A percentile compares a stretch with the other conserved stretches of the same genome.
Evolutionary conservation across 495 filamentous ascomycete genomes (phyloP).

Genomic region (Penicillium malachiteum): DNA sequence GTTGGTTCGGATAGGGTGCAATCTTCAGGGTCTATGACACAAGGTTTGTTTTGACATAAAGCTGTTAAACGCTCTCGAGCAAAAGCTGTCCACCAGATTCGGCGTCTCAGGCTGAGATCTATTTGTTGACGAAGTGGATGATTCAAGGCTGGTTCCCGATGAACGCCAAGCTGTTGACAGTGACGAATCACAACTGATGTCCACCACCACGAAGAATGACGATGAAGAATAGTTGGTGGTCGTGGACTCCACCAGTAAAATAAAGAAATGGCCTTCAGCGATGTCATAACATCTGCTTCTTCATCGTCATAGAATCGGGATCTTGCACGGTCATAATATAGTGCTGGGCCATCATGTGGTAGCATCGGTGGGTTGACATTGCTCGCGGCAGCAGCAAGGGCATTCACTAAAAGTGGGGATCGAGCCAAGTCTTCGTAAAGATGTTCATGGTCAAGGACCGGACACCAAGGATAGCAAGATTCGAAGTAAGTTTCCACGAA

Average conservation of each 20-base stretch:
- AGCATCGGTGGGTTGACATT: slow-evolving; percentile 36
- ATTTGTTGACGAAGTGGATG: slow-evolving; percentile 17
- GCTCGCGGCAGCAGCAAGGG: slow-evolving; percentile 31
- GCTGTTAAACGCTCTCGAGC: slow-evolving; percentile 38
- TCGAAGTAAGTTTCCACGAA: slow-evolving; percentile 37
- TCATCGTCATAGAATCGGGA: slow-evolving; percentile 33
- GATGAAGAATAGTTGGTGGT: slow-evolving; percentile 27
- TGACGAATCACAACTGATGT: slow-evolving; percentile 36
- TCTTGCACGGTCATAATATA: slow-evolving; percentile 32
- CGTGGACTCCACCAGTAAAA: slow-evolving; percentile 43
- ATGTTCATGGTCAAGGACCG: slow-evolving; percentile 29
- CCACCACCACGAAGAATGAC: slow-evolving; percentile 43
- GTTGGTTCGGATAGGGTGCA: slow-evolving; percentile 32
- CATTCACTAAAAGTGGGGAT: slow-evolving; percentile 36
- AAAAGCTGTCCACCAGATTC: slow-evolving; percentile 42
- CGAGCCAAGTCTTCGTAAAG: slow-evolving; percentile 22
- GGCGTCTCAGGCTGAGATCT: slow-evolving; percentile 26
- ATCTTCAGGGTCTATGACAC: slow-evolving; percentile 35
- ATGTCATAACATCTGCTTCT: slow-evolving; percentile 28
- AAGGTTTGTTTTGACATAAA: slow-evolving; percentile 34
- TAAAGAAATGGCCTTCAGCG: slow-evolving; percentile 31
- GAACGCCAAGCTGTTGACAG: slow-evolving; percentile 36
- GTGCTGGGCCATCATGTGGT: slow-evolving; percentile 31
- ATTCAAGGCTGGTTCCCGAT: slow-evolving; percentile 22
- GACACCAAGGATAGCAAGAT: slow-evolving; percentile 35